Evolutionary conservation across 2,329 filamentous ascomycete genomes (phyloP).

Genomic region (Botryosphaeria dothidea): DNA sequence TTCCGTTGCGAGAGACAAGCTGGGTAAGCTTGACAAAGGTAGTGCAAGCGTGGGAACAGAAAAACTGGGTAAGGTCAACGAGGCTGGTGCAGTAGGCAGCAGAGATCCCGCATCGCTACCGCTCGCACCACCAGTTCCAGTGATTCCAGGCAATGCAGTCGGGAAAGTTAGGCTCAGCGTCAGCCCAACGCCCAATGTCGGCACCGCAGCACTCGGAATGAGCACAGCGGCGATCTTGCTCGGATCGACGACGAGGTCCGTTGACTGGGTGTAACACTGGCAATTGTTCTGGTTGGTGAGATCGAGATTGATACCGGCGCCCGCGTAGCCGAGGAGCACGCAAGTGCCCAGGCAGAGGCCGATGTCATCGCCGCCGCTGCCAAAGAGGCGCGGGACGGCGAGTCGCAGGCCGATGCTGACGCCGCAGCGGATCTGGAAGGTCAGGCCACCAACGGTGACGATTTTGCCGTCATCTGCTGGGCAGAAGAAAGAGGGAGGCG

Average conservation of each 20-base stretch:
- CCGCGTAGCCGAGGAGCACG: constrained; percentile 5
- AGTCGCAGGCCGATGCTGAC: constrained; percentile 13
- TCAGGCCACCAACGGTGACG: background rate
- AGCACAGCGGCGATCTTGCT: constrained; percentile 3
- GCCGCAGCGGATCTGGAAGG: constrained; percentile 15
- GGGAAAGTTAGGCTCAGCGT: background rate
- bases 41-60: background rate
- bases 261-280: background rate
- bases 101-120: background rate
- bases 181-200: background rate
- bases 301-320: constrained; percentile 1
- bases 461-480: background rate
- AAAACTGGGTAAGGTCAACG: background rate
- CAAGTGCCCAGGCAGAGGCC: constrained; percentile 8
- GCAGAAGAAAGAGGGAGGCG: background rate
- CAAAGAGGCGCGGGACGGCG: constrained; percentile 10
- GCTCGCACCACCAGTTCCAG: background rate
- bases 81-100: background rate
- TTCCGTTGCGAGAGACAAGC: background rate
- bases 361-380: constrained; percentile 8
- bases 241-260: background rate
- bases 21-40: background rate
- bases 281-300: constrained; percentile 1
- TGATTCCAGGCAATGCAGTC: background rate
- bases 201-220: background rate